A percentile compares a stretch with the other conserved stretches of the same genome.
Conservation (phyloP, 2,329 filamentous ascomycete genomes). For the Pseudogymnoascus sp. region DNA sequence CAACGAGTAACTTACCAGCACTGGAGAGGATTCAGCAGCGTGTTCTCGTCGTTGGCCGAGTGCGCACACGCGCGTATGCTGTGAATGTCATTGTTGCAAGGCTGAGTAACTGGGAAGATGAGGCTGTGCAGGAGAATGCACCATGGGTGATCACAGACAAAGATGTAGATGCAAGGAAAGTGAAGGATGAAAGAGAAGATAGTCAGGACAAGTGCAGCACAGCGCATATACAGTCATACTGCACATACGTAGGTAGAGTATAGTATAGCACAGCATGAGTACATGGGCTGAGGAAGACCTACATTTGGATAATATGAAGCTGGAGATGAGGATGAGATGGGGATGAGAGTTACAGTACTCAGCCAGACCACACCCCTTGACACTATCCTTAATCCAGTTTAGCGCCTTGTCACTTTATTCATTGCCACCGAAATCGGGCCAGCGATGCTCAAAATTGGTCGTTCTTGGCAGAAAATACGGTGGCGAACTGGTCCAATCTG, state of each 20-base stretch:
- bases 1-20: not conserved
- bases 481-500: not conserved
- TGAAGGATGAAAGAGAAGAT: not conserved
- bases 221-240: not conserved
- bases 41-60: not conserved
- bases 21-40: not conserved
- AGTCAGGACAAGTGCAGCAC: not conserved
- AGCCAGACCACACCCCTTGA: too few species aligned
- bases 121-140: not conserved
- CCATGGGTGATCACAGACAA: not conserved
- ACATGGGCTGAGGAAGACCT: not conserved
- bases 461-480: not conserved
- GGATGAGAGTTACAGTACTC: too few species aligned
- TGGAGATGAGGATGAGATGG: not conserved
- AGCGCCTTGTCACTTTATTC: not conserved
- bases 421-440: not conserved
- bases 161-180: not conserved
- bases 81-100: not conserved
- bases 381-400: not conserved
- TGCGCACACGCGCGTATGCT: not conserved
- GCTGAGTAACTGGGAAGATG: not conserved
- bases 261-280: not conserved
- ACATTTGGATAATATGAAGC: constrained; percentile 1
- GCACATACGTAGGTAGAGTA: too few species aligned
- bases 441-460: too few species aligned